These are phyloP conservation scores for Trichoderma aggressivum DNA, from an alignment of 2,329 filamentous ascomycete species.

Conservation along the genomic window DNA sequence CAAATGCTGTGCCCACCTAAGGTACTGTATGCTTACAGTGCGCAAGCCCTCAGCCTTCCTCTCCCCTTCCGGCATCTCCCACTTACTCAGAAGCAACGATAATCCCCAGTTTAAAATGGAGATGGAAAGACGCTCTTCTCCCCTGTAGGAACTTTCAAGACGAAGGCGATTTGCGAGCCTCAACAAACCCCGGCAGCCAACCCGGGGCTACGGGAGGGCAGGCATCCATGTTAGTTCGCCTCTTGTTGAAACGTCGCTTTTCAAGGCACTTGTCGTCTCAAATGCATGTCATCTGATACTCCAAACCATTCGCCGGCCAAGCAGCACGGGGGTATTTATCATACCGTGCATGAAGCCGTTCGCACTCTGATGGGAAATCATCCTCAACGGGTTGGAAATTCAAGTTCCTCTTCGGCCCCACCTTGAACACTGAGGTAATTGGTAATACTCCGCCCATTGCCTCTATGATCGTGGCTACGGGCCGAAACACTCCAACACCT, in stretches of 20 bases:
- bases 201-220: not conserved
- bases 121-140: not conserved
- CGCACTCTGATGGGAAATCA: not conserved
- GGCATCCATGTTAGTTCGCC: not conserved
- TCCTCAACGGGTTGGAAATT: not conserved
- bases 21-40: not conserved
- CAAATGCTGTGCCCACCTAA: not conserved
- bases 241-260: not conserved
- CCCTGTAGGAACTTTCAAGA: not conserved
- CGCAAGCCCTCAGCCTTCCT: not conserved
- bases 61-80: not conserved
- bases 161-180: not conserved
- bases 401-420: not conserved
- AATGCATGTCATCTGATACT: not conserved
- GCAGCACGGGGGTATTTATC: not conserved
- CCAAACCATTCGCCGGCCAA: not conserved
- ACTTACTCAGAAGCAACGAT: not conserved
- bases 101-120: not conserved
- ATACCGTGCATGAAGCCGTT: not conserved
- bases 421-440: constrained; percentile 3
- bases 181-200: not conserved
- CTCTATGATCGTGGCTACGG: not conserved
- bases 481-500: not conserved
- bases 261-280: constrained; percentile 1
- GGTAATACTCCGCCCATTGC: not conserved